phyloP scores from a whole-genome alignment of 1,284 basidiomycete species.

The Pseudozyma pruni region DNA sequence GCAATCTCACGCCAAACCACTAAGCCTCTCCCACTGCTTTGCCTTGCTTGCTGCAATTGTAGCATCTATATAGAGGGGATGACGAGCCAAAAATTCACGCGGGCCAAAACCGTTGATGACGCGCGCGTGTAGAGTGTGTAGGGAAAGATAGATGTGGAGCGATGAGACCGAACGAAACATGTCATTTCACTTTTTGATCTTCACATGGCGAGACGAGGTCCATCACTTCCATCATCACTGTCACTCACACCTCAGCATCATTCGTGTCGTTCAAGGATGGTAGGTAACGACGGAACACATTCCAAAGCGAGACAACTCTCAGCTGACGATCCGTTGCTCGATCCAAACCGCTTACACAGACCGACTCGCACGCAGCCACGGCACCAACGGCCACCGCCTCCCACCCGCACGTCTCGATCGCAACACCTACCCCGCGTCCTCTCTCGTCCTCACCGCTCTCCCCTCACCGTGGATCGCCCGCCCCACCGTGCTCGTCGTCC shows the following conservation, averaged over 20 bases:
- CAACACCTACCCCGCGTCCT: conserved; percentile 13
- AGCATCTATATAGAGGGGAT: not conserved
- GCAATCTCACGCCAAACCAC: conserved; percentile 62
- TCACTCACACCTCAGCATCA: too few species aligned
- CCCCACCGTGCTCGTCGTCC: conserved; percentile 50
- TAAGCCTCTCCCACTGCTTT: conserved; percentile 52
- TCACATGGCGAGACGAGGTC: too few species aligned
- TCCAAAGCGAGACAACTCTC: too few species aligned
- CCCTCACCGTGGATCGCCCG: conserved; percentile 45
- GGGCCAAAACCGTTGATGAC: conserved; percentile 6
- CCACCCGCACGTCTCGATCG: conserved; percentile 22
- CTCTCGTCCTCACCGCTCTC: conserved; percentile 32
- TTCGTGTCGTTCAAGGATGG: too few species aligned
- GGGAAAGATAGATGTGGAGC: conserved; percentile 16
- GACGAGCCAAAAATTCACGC: too few species aligned
- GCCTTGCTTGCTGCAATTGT: not conserved
- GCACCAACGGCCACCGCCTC: too few species aligned
- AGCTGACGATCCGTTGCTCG: too few species aligned
- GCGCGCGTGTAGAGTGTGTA: conserved; percentile 2
- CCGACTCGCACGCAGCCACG: conserved; percentile 8
- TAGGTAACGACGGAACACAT: too few species aligned
- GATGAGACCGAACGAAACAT: conserved; percentile 13
- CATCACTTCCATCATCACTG: too few species aligned
- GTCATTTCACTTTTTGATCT: too few species aligned
- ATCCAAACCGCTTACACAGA: conserved; percentile 8